Percentiles rank a stretch among this genome's conserved stretches.
Conservation (phyloP, 2,329 filamentous ascomycete genomes). For the Pseudogymnoascus destructans region DNA sequence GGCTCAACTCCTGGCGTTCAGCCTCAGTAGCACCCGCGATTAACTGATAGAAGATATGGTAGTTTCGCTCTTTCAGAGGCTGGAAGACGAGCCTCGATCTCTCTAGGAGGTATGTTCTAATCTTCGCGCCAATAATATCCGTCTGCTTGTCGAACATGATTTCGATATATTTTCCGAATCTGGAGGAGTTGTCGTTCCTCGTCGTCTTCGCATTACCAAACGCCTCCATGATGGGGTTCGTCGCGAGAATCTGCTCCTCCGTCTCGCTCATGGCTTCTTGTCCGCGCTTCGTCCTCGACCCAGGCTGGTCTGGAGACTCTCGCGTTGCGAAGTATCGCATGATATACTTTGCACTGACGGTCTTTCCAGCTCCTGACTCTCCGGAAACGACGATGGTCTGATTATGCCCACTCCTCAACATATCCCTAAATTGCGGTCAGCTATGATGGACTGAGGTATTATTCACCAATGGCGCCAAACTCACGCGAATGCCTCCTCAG, state of each 20-base stretch:
- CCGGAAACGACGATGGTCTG: constrained; percentile 99
- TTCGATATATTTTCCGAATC: constrained; percentile 99
- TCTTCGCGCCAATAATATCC: constrained; percentile 95
- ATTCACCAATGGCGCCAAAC: constrained; percentile 23
- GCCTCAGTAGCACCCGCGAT: constrained; percentile 80
- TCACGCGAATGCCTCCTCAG: constrained; percentile 95
- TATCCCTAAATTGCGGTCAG: constrained; percentile 56
- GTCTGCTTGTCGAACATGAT: constrained; percentile 96
- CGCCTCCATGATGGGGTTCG: constrained; percentile 98
- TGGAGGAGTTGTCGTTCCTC: constrained; percentile 95
- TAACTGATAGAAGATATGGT: constrained; percentile 98
- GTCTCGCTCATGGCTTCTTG: constrained; percentile 86
- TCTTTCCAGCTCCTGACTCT: constrained; percentile 97
- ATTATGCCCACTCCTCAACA: constrained; percentile 90
- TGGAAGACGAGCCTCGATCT: constrained; percentile 94
- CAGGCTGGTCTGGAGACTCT: constrained; percentile 81
- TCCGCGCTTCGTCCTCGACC: constrained; percentile 61
- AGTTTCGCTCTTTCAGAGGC: constrained; percentile 93
- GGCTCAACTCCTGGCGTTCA: constrained; percentile 64
- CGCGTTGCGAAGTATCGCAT: constrained; percentile 99
- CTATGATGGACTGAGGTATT: constrained; percentile 8
- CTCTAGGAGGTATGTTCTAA: constrained; percentile 88
- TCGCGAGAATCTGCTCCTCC: constrained; percentile 94
- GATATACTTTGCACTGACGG: constrained; percentile 98
- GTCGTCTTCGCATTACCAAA: constrained; percentile 99